Conservation (phyloP, 1,139 yeast genomes). For the Yamadazyma membranifaciens region DNA sequence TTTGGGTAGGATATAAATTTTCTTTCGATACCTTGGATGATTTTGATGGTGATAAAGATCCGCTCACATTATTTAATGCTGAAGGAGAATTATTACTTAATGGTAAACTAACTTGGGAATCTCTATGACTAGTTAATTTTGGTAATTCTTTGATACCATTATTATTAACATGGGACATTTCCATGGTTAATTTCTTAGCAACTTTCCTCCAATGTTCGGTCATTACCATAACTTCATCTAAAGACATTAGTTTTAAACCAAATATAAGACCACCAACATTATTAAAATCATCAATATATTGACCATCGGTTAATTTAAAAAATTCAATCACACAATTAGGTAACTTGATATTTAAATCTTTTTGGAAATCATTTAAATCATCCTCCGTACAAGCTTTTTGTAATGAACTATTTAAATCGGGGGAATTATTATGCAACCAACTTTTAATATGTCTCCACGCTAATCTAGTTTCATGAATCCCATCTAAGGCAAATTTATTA, state of each 20-base stretch:
- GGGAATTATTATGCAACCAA: slow-evolving; percentile 55
- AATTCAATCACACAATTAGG: slow-evolving; percentile 65
- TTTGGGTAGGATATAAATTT: slow-evolving; percentile 52
- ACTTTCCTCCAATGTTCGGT: slow-evolving; percentile 70
- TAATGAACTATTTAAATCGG: slow-evolving; percentile 56
- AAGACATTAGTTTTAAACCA: slow-evolving; percentile 62
- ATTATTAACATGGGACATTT: slow-evolving; percentile 23
- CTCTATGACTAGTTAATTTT: slow-evolving; percentile 20
- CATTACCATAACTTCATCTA: slow-evolving; percentile 63
- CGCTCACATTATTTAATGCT: not conserved
- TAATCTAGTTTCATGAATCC: slow-evolving; percentile 60
- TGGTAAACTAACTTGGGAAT: slow-evolving; percentile 5
- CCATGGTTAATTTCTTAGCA: slow-evolving; percentile 43
- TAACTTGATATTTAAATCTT: slow-evolving; percentile 54
- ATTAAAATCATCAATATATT: slow-evolving; percentile 43
- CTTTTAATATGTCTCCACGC: slow-evolving; percentile 72
- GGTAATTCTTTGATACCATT: slow-evolving; percentile 20
- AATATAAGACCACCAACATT: slow-evolving; percentile 61
- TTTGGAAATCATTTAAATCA: slow-evolving; percentile 64
- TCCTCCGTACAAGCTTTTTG: slow-evolving; percentile 63
- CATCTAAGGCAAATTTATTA: slow-evolving; percentile 28
- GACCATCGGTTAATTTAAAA: slow-evolving; percentile 67
- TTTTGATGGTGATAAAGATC: no score
- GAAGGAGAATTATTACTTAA: slow-evolving; percentile 6
- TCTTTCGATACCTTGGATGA: slow-evolving; percentile 2